phyloP scores from a whole-genome alignment of 192 early-diverging fungal species.

The Umbelopsis isabellina region DNA sequence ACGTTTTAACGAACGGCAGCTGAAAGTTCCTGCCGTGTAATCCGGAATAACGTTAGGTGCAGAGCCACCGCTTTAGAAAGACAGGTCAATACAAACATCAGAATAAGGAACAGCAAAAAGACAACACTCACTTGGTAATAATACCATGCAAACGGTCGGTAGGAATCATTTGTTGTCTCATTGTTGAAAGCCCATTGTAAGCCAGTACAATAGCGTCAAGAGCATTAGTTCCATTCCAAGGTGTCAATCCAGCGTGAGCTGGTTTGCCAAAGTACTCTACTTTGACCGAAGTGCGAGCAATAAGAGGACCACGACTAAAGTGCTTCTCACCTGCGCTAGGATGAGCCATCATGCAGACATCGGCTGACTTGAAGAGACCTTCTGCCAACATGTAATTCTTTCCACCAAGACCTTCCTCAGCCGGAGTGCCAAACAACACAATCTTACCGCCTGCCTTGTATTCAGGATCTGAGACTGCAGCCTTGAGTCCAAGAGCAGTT shows the following conservation, averaged over 20 bases:
- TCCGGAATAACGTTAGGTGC: conserved; percentile 57
- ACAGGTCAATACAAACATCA: neutral
- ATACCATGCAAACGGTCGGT: conserved; percentile 36
- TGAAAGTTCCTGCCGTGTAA: conserved; percentile 52
- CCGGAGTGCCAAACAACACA: conserved; percentile 72
- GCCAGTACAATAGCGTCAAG: conserved; percentile 67
- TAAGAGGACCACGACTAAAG: conserved; percentile 50
- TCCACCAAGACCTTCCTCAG: conserved; percentile 67
- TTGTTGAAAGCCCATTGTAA: conserved; percentile 57
- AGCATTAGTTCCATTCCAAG: conserved; percentile 75
- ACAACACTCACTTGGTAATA: neutral
- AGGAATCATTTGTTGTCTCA: conserved; percentile 69
- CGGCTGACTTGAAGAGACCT: conserved; percentile 62
- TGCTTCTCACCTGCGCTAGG: conserved; percentile 47
- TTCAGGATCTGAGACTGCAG: conserved; percentile 46
- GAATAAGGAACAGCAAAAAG: neutral
- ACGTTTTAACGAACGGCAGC: conserved; percentile 52
- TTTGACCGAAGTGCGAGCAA: conserved; percentile 34
- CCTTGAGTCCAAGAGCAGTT: conserved; percentile 52
- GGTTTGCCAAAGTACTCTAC: conserved; percentile 62
- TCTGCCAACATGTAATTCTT: conserved; percentile 68
- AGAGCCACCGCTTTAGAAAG: conserved; percentile 18
- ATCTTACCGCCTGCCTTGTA: conserved; percentile 43
- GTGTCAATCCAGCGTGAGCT: conserved; percentile 65
- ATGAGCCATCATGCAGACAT: conserved; percentile 76